Evolutionary conservation across 1,139 yeast species (phyloP).

Genomic region (Pichia sp.): DNA sequence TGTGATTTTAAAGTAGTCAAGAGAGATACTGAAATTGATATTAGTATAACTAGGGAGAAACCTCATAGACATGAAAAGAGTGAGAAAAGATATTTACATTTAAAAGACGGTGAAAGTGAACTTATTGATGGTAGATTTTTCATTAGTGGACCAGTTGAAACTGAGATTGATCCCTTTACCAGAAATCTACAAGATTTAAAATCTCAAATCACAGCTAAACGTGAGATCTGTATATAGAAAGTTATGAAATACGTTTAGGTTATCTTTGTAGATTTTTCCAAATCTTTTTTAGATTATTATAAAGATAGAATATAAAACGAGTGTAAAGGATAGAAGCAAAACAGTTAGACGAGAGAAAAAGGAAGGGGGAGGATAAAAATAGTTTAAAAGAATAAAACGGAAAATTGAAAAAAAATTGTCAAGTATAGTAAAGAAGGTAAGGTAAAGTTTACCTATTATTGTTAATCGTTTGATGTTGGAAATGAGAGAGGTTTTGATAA

Average conservation of each 20-base stretch:
- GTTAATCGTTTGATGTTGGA: too few species aligned
- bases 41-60: neutral
- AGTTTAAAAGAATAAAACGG: too few species aligned
- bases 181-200: neutral
- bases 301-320: too few species aligned
- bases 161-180: neutral
- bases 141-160: neutral
- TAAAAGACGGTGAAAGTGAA: neutral
- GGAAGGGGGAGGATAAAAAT: too few species aligned
- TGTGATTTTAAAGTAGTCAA: slow-evolving; percentile 1
- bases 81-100: neutral
- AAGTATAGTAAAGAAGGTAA: too few species aligned
- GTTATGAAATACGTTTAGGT: neutral
- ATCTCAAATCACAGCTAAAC: neutral
- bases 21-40: neutral
- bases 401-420: too few species aligned
- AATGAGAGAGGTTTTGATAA: too few species aligned
- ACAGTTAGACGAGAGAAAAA: too few species aligned
- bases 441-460: too few species aligned
- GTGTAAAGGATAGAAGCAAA: too few species aligned
- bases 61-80: neutral
- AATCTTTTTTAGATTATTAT: too few species aligned
- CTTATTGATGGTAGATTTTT: slow-evolving; percentile 1
- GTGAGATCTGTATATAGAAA: neutral
- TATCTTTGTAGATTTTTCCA: too few species aligned